phyloP scores from a whole-genome alignment of 371 early-diverging fungal genomes.

The Syncephalastrum sp. region DNA sequence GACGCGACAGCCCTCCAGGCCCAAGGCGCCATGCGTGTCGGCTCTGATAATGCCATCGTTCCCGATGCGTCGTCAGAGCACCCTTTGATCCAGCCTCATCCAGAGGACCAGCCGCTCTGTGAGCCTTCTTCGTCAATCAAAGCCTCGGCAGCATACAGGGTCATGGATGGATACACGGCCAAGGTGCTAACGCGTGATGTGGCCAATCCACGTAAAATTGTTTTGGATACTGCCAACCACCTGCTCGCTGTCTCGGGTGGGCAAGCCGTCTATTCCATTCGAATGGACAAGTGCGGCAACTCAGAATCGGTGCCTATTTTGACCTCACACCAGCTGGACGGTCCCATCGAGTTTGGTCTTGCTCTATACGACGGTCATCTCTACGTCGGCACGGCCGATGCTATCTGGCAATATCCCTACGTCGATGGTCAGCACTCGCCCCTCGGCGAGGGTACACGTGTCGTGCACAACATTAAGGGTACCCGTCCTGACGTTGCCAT shows the following conservation, averaged over 20 bases:
- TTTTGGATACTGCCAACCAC: conserved; percentile 40
- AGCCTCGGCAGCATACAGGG: conserved; percentile 22
- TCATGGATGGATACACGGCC: conserved; percentile 37
- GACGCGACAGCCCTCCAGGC: conserved; percentile 22
- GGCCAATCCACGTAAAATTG: conserved; percentile 29
- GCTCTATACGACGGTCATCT: conserved; percentile 25
- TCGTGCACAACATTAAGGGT: conserved; percentile 23
- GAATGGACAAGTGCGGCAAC: conserved; percentile 48
- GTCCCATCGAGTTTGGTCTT: conserved; percentile 24
- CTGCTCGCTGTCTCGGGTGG: conserved; percentile 30
- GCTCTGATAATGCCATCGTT: conserved; percentile 21
- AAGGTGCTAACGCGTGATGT: conserved; percentile 29
- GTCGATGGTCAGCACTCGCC: conserved; percentile 43
- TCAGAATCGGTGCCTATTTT: conserved; percentile 21
- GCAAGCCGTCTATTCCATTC: conserved; percentile 32
- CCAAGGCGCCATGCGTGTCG: conserved; percentile 38
- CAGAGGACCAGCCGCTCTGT: conserved; percentile 40
- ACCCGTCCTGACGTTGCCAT: conserved; percentile 31
- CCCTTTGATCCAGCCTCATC: conserved; percentile 32
- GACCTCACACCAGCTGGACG: conserved; percentile 8
- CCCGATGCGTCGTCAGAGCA: conserved; percentile 45
- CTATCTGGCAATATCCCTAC: conserved; percentile 38
- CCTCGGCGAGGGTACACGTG: conserved; percentile 19
- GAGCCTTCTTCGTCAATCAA: conserved; percentile 18
- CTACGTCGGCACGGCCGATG: conserved; percentile 32